Evolutionary conservation across 306 rosid genomes (phyloP).

Genomic region (Vigna trinervia): DNA sequence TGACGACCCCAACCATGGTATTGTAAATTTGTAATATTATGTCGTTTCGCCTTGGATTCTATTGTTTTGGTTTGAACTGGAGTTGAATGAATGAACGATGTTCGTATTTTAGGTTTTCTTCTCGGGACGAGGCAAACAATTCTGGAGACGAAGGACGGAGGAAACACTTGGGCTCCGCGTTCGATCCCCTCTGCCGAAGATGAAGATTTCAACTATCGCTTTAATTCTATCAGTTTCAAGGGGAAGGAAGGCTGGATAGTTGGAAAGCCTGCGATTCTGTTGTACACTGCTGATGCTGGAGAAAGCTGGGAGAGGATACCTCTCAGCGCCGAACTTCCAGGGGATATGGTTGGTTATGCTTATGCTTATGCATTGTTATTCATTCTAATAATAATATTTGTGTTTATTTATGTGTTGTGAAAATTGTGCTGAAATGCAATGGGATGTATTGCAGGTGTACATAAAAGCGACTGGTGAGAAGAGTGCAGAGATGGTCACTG

Average conservation of each 20-base stretch:
- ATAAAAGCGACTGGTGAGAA: constrained; percentile 91
- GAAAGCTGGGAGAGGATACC: constrained; percentile 93
- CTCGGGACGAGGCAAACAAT: constrained; percentile 89
- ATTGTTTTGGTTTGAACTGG: neutral
- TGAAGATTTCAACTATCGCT: constrained; percentile 93
- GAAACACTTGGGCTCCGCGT: constrained; percentile 84
- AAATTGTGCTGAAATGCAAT: neutral
- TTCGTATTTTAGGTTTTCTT: constrained; percentile 69
- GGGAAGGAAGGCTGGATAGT: constrained; percentile 98
- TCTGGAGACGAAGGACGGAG: constrained; percentile 95
- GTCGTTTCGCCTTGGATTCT: neutral
- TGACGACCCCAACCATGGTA: constrained; percentile 75
- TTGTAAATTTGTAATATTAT: neutral
- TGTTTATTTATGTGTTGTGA: neutral
- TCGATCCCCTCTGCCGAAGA: constrained; percentile 96
- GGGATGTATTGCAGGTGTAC: constrained; percentile 66
- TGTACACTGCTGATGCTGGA: constrained; percentile 90
- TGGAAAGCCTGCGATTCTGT: constrained; percentile 87
- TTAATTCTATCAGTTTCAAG: constrained; percentile 87
- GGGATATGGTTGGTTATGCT: constrained; percentile 71
- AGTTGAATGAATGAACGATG: neutral
- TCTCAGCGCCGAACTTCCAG: constrained; percentile 88
- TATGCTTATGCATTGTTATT: neutral
- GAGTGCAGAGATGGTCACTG: constrained; percentile 99
- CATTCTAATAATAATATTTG: neutral